A percentile compares a stretch with the other conserved stretches of the same genome.
phyloP scores from a whole-genome alignment of 2,329 filamentous ascomycete species.

The Hawksworthiomyces lignivorus region DNA sequence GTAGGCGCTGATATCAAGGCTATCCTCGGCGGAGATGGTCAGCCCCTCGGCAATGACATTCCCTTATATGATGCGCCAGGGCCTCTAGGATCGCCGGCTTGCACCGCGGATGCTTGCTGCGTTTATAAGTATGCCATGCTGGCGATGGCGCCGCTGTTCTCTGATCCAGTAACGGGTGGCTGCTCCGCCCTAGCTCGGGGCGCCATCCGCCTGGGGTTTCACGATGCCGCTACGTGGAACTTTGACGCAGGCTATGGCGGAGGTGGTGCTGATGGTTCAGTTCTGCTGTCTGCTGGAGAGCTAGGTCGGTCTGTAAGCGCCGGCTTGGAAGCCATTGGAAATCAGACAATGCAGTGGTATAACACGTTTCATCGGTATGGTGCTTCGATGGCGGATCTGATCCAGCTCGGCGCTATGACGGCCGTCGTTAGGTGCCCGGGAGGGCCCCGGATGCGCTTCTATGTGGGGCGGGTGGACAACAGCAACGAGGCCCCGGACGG shows the following conservation, averaged over 20 bases:
- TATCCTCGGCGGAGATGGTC: constrained; percentile 25
- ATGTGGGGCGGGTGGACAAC: constrained; percentile 39
- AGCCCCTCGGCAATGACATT: constrained; percentile 12
- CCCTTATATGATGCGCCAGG: constrained; percentile 15
- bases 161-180: constrained; percentile 17
- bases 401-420: constrained; percentile 39
- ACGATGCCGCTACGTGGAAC: constrained; percentile 37
- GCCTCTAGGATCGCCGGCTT: constrained; percentile 20
- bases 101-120: constrained; percentile 21
- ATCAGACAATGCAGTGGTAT: constrained; percentile 29
- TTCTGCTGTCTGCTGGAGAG: constrained; percentile 30
- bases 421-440: constrained; percentile 42
- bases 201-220: constrained; percentile 36
- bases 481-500: constrained; percentile 30
- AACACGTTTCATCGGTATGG: constrained; percentile 27
- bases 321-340: constrained; percentile 34
- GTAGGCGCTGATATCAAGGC: constrained; percentile 30
- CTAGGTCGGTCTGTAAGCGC: constrained; percentile 30
- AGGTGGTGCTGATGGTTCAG: constrained; percentile 33
- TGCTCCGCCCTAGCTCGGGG: constrained; percentile 33
- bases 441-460: constrained; percentile 39
- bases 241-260: constrained; percentile 18
- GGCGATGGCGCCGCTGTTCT: constrained; percentile 27
- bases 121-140: constrained; percentile 30
- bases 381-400: constrained; percentile 44